Evolutionary conservation across 2,329 filamentous ascomycete species (phyloP).

Genomic region (Paraconiothyrium brasiliense): DNA sequence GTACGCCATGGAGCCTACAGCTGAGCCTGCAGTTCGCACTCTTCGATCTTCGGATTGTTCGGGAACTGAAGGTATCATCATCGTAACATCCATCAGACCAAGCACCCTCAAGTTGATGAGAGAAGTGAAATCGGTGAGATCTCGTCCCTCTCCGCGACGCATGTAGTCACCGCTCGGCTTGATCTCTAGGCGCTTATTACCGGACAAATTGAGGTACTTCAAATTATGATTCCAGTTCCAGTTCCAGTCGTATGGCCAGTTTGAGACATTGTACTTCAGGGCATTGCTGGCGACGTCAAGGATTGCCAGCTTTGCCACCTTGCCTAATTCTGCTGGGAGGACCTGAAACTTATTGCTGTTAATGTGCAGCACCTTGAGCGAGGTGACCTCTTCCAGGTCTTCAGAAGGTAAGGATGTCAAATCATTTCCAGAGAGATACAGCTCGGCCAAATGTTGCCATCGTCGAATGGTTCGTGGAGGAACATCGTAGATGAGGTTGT

Average conservation of each 20-base stretch:
- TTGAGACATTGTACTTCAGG: constrained; percentile 98
- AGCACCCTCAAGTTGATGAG: constrained; percentile 85
- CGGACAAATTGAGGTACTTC: constrained; percentile 93
- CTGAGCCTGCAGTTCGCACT: constrained; percentile 94
- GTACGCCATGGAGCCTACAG: constrained; percentile 89
- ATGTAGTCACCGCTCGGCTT: constrained; percentile 69
- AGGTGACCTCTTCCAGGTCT: constrained; percentile 88
- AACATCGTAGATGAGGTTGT: constrained; percentile 93
- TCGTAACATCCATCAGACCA: constrained; percentile 96
- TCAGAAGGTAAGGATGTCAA: constrained; percentile 90
- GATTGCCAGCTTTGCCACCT: constrained; percentile 89
- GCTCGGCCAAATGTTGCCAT: constrained; percentile 88
- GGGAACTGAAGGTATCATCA: constrained; percentile 91
- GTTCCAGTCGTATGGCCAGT: constrained; percentile 99
- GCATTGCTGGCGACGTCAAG: constrained; percentile 95
- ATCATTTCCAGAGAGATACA: constrained; percentile 96
- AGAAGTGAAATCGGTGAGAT: constrained; percentile 90
- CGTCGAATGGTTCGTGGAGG: constrained; percentile 86
- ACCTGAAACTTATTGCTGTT: constrained; percentile 99
- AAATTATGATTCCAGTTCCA: constrained; percentile 98
- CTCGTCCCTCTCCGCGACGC: constrained; percentile 63
- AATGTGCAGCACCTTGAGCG: constrained; percentile 89
- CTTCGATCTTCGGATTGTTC: constrained; percentile 95
- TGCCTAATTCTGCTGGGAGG: constrained; percentile 91
- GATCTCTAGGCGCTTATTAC: constrained; percentile 96